phyloP scores from a whole-genome alignment of 805 yeast genomes.

The Monosporozyma unispora region DNA sequence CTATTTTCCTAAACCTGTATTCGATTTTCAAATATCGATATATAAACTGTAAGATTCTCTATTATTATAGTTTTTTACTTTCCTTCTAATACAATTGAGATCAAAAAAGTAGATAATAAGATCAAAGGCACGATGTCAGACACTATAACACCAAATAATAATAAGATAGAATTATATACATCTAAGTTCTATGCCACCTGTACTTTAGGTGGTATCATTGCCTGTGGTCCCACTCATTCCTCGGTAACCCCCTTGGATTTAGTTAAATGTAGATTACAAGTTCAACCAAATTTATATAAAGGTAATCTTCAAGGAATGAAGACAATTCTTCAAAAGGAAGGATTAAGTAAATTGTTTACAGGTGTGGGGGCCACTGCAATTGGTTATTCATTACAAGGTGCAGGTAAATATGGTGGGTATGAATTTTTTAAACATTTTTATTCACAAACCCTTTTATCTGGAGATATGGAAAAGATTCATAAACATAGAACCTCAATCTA shows the following conservation, averaged over 20 bases:
- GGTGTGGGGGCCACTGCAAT: constrained; percentile 89
- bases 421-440: constrained; percentile 82
- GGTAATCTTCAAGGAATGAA: constrained; percentile 79
- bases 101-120: background rate
- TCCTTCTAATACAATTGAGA: background rate
- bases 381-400: constrained; percentile 94
- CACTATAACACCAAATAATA: background rate
- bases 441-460: constrained; percentile 52
- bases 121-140: background rate
- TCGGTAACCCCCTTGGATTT: constrained; percentile 88
- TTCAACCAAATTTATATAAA: constrained; percentile 59
- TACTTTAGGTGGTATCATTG: constrained; percentile 55
- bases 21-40: too few species aligned
- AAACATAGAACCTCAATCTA: constrained; percentile 66
- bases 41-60: too few species aligned
- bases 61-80: background rate
- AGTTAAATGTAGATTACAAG: constrained; percentile 91
- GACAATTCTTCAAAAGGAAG: constrained; percentile 63
- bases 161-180: constrained; percentile 19
- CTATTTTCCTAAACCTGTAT: too few species aligned
- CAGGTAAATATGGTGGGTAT: constrained; percentile 94
- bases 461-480: constrained; percentile 44
- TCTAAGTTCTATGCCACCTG: constrained; percentile 34
- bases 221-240: constrained; percentile 96
- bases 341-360: constrained; percentile 66